These are phyloP conservation scores for Pisolithus marmoratus DNA, from an alignment of 768 basidiomycete species.

Conservation along the genomic window DNA sequence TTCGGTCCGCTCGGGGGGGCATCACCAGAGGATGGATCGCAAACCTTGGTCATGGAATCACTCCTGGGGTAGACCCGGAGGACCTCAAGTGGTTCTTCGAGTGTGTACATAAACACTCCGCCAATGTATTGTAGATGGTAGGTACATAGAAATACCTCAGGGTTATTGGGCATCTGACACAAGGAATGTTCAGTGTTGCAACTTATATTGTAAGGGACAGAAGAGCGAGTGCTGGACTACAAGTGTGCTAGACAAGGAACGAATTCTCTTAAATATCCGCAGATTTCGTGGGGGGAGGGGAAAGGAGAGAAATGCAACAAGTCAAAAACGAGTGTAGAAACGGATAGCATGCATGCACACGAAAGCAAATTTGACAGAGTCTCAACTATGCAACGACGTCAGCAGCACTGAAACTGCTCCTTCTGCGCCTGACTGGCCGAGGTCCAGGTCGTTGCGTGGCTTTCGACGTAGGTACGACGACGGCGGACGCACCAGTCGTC, in stretches of 20 bases:
- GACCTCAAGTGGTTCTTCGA: constrained; percentile 89
- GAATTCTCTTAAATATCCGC: background rate
- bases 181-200: background rate
- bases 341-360: constrained; percentile 2
- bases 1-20: constrained; percentile 48
- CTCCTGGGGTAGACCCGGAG: constrained; percentile 91
- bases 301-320: background rate
- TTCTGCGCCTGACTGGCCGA: constrained; percentile 64
- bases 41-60: constrained; percentile 96
- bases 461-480: constrained; percentile 69
- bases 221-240: background rate
- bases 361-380: constrained; percentile 9
- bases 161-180: background rate
- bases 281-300: background rate
- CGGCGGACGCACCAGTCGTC: constrained; percentile 58
- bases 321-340: background rate
- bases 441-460: constrained; percentile 63
- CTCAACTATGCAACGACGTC: constrained; percentile 67
- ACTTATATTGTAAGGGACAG: background rate
- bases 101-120: constrained; percentile 81
- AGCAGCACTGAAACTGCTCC: constrained; percentile 85
- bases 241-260: background rate
- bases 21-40: constrained; percentile 81
- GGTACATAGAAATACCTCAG: background rate
- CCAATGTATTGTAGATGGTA: constrained; percentile 7